Conservation (phyloP, 768 basidiomycete genomes). For the Termitomyces eurrhizus region DNA sequence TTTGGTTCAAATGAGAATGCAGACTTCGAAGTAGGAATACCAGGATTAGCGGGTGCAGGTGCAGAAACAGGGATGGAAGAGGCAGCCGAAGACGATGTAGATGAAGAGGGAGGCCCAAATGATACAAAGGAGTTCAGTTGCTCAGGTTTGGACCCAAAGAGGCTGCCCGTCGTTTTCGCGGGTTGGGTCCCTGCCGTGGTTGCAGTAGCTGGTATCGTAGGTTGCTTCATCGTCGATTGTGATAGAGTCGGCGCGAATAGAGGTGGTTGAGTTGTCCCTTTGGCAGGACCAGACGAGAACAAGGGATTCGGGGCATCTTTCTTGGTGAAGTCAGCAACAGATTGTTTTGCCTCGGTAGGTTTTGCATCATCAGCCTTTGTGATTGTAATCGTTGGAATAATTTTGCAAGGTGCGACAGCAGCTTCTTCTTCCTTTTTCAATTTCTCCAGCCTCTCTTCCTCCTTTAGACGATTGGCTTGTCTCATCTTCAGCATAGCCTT, state of each 20-base stretch:
- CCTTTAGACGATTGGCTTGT: constrained; percentile 39
- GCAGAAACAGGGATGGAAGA: background rate
- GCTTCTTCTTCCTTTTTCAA: constrained; percentile 22
- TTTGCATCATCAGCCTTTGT: constrained; percentile 25
- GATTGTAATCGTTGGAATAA: constrained; percentile 25
- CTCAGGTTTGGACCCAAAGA: constrained; percentile 8
- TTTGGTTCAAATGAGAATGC: constrained; percentile 13
- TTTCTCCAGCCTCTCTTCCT: constrained; percentile 33
- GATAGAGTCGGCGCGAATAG: constrained; percentile 12
- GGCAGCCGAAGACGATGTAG: background rate
- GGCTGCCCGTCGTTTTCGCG: constrained; percentile 12
- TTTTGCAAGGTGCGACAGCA: constrained; percentile 19
- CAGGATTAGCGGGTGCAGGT: background rate
- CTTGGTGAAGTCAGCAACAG: constrained; percentile 10
- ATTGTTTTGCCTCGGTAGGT: constrained; percentile 18
- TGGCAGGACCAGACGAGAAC: constrained; percentile 5
- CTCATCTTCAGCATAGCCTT: constrained; percentile 73
- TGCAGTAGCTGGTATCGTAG: constrained; percentile 3
- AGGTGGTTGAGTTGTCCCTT: constrained; percentile 1
- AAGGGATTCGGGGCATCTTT: constrained; percentile 9
- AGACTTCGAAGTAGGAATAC: constrained; percentile 9
- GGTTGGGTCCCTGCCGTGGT: constrained; percentile 5
- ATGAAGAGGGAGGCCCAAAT: constrained; percentile 8
- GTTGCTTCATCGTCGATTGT: constrained; percentile 12
- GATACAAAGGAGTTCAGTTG: constrained; percentile 5